Evolutionary conservation across 106 monocot species (phyloP).

Genomic region (Apostasia shenzhenica): DNA sequence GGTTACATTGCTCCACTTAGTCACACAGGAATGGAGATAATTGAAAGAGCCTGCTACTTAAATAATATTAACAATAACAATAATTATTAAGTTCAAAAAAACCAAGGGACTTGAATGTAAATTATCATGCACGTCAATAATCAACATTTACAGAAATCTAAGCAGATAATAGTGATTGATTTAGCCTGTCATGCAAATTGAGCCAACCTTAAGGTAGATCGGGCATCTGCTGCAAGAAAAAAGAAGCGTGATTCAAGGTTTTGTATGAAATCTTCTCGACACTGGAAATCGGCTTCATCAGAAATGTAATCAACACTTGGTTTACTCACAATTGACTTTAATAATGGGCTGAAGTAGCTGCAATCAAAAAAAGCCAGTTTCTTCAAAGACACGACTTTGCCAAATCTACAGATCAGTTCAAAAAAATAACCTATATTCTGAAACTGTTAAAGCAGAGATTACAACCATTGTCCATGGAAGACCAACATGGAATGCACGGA

Average conservation of each 20-base stretch:
- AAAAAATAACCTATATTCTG: not conserved
- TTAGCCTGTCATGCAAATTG: not conserved
- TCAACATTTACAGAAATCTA: too few species aligned
- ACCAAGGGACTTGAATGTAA: too few species aligned
- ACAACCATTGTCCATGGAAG: too few species aligned
- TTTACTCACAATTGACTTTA: slow-evolving; percentile 73
- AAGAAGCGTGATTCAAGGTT: slow-evolving; percentile 88
- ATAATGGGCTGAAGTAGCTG: slow-evolving; percentile 93
- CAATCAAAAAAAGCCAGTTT: slow-evolving; percentile 2
- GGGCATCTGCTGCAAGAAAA: slow-evolving; percentile 97
- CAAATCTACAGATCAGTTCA: not conserved
- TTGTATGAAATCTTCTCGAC: slow-evolving; percentile 68
- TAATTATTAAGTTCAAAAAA: too few species aligned
- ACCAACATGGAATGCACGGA: too few species aligned
- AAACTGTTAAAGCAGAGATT: too few species aligned
- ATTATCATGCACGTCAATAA: too few species aligned
- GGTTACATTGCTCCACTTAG: too few species aligned
- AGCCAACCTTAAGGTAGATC: slow-evolving; percentile 68
- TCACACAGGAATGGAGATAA: too few species aligned
- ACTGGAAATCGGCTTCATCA: slow-evolving; percentile 52
- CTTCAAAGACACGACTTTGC: not conserved
- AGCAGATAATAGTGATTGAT: too few species aligned
- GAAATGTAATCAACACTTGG: slow-evolving; percentile 47
- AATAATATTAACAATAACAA: too few species aligned
- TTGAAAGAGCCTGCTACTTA: too few species aligned